phyloP scores from a whole-genome alignment of 495 filamentous ascomycete genomes.

The Trichoderma parareesei region DNA sequence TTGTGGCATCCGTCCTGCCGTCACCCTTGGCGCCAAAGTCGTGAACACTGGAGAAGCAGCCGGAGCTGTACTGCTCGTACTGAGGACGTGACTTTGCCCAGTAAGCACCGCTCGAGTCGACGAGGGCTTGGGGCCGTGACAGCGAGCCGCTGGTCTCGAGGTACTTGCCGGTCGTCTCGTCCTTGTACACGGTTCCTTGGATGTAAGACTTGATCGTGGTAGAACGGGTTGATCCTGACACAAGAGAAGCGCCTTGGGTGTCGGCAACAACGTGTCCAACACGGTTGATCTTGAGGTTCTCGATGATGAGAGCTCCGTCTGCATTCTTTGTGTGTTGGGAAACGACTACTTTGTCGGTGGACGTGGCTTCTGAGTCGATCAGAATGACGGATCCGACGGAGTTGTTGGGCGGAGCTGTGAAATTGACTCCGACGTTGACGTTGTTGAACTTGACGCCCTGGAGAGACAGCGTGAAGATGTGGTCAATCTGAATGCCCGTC shows the following conservation, averaged over 20 bases:
- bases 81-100: slow-evolving; percentile 34
- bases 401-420: slow-evolving; percentile 48
- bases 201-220: slow-evolving; percentile 39
- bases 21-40: slow-evolving; percentile 13
- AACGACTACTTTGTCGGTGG: slow-evolving; percentile 30
- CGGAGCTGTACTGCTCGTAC: slow-evolving; percentile 38
- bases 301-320: slow-evolving; percentile 66
- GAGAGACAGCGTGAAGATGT: neutral
- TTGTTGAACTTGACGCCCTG: slow-evolving; percentile 66
- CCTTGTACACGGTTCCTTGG: slow-evolving; percentile 27
- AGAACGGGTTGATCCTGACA: slow-evolving; percentile 42
- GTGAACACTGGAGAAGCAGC: slow-evolving; percentile 13
- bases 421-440: slow-evolving; percentile 68
- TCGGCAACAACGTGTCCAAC: slow-evolving; percentile 45
- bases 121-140: slow-evolving; percentile 21
- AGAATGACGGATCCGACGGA: slow-evolving; percentile 70
- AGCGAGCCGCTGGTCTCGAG: slow-evolving; percentile 1
- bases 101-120: slow-evolving; percentile 24
- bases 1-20: slow-evolving; percentile 26
- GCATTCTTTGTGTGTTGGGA: slow-evolving; percentile 18
- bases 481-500: slow-evolving; percentile 45
- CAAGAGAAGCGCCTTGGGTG: slow-evolving; percentile 37
- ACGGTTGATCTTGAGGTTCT: slow-evolving; percentile 61
- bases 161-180: neutral
- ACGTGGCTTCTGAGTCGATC: slow-evolving; percentile 59